Base-by-base conservation (phyloP, 257 asterid species). In the Parsonsia alboflavescens region DNA sequence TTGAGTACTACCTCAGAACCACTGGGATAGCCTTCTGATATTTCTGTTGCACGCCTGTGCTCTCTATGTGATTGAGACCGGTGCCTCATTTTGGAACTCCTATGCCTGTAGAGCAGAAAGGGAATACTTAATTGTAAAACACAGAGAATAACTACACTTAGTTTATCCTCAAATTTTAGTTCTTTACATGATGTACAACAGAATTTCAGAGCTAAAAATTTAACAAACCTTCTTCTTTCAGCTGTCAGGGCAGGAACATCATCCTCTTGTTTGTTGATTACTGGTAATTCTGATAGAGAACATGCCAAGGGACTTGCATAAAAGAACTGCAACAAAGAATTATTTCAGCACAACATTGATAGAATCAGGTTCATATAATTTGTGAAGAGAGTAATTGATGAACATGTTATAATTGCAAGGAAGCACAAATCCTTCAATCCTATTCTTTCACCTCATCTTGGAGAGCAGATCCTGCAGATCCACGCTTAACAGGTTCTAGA, bases 401-500 rank as follows among this genome's bases (percentile, higher is more conserved):
- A 56, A 56, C 30, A 7, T 7, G 62, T n/a, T 9, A 22, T 57
- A 57, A 57, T 57, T 57, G 36, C 36, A 2, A 57, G 36, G 36
- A 57, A 57, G 16, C 16, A 50, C 36, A 9, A 28, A 26, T 61
- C 42, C 9, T 11, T 0, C 13, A 13, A 24, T 13, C 7, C 50
- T n/a, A n/a, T n/a, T 39, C 16, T 36, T 58, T 21, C 17, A 69
- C 97, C 89, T 87, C 86, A 56, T 81, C 57, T 41, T 77, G 82
- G 46, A 89, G 90, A 77, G 96, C 93, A 13, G 86, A 86, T 49
- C 72, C 64, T n/a, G 97, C 89, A 39, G 82, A 79, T 22, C 95
- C 89, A 13, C 97, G 95, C 39, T 65, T 73, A 30, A 73, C 74
- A 12, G 96, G 95, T 65, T 90, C 90, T 3, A 92, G 87, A 5